Percentiles rank a stretch among this genome's conserved stretches.
These are phyloP conservation scores for Scortechinia acanthostroma DNA, from an alignment of 2,329 filamentous ascomycete species.

Conservation along the genomic window DNA sequence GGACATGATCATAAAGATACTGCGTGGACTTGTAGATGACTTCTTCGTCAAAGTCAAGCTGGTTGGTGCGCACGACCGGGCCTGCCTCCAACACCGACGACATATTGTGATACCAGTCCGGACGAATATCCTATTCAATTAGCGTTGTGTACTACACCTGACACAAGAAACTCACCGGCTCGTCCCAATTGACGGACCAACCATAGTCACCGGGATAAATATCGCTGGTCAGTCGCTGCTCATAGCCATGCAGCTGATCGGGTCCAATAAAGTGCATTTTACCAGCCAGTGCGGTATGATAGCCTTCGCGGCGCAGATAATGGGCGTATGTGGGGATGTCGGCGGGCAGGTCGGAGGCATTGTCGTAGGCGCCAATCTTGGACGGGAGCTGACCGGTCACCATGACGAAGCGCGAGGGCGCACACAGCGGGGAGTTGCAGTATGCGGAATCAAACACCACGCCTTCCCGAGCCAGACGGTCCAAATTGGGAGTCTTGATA, in stretches of 20 bases:
- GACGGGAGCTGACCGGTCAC: slow-evolving; percentile 86
- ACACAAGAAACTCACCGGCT: slow-evolving; percentile 42
- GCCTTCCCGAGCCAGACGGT: slow-evolving; percentile 71
- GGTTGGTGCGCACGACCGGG: slow-evolving; percentile 82
- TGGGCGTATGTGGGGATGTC: slow-evolving; percentile 88
- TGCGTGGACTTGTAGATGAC: slow-evolving; percentile 87
- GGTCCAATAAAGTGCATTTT: slow-evolving; percentile 93
- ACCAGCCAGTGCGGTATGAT: slow-evolving; percentile 82
- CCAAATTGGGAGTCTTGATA: slow-evolving; percentile 87
- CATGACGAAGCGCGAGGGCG: slow-evolving; percentile 88
- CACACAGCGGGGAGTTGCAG: slow-evolving; percentile 87
- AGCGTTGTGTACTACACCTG: too few species aligned
- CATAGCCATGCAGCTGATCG: slow-evolving; percentile 89
- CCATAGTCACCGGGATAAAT: slow-evolving; percentile 93
- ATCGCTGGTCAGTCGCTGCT: slow-evolving; percentile 85
- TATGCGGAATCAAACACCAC: slow-evolving; percentile 92
- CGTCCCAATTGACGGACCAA: slow-evolving; percentile 93
- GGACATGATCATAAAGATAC: slow-evolving; percentile 83
- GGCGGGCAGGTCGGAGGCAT: slow-evolving; percentile 75
- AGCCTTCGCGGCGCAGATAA: slow-evolving; percentile 76
- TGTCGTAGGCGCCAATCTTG: slow-evolving; percentile 87
- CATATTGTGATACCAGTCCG: slow-evolving; percentile 96
- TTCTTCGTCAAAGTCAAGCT: slow-evolving; percentile 92
- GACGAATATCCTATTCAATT: slow-evolving; percentile 58
- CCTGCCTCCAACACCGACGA: slow-evolving; percentile 88